Evolutionary conservation across 2,329 filamentous ascomycete species (phyloP).

Genomic region (Ilyonectria destructans): DNA sequence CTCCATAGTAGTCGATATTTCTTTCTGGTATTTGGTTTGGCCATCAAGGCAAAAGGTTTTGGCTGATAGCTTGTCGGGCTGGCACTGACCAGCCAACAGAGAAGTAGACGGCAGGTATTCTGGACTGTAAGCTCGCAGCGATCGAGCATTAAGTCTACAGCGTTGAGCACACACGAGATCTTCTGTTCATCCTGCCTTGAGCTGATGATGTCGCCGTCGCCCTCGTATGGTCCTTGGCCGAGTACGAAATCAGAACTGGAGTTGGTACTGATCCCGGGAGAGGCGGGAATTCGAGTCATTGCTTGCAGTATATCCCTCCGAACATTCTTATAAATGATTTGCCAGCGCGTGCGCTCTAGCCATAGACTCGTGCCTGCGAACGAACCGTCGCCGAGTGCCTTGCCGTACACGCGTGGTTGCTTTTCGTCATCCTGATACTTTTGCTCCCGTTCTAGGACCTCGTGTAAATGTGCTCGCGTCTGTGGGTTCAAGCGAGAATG

Average conservation of each 20-base stretch:
- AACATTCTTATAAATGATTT: conserved; percentile 12
- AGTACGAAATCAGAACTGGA: conserved; percentile 11
- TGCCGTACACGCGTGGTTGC: conserved; percentile 7
- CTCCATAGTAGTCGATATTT: conserved; percentile 9
- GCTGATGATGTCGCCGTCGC: conserved; percentile 15
- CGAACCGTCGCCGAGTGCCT: conserved; percentile 14
- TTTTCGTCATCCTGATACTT: conserved; percentile 5
- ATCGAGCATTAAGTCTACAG: conserved; percentile 11
- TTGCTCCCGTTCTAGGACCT: no score
- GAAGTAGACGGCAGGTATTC: conserved; percentile 12
- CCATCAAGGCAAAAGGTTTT: conserved; percentile 8
- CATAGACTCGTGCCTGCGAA: conserved; percentile 20
- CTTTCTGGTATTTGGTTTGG: conserved; percentile 2
- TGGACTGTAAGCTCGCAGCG: conserved; percentile 15
- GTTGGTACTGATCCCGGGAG: background rate
- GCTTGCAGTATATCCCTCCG: conserved; percentile 17
- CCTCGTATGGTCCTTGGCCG: conserved; percentile 9
- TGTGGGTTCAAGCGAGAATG: no score
- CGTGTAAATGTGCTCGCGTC: no score
- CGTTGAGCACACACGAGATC: conserved; percentile 13
- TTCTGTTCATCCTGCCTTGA: conserved; percentile 17
- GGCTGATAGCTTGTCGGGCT: background rate
- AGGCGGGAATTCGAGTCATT: conserved; percentile 12
- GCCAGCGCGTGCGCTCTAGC: conserved; percentile 22
- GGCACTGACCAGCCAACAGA: conserved; percentile 9